Evolutionary conservation across 176 grass and related monocot species (phyloP), one percentile per base, ranked within the genome.

Genomic region (Zoysia japonica): DNA sequence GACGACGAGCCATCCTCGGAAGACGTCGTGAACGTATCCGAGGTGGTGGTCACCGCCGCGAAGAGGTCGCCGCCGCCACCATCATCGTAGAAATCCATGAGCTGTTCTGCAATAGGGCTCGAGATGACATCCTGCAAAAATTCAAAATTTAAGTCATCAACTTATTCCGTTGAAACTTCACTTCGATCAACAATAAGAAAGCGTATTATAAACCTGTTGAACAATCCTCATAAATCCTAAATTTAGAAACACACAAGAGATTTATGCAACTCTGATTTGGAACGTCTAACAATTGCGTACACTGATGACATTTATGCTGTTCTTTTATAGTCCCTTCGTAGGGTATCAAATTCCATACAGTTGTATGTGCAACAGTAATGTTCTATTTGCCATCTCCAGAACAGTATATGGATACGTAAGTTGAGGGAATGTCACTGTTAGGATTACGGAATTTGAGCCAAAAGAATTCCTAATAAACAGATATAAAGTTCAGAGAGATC

Each of bases 31-130:
- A 72, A 85, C 51, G 85, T 67, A 41, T 80, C 72, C 39, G 50
- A 53, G 19, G 56, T 37, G 9, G 57, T 73, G 56, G 68, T 69
- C 37, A 87, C 83, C 28, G 84, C 71, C 14, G 88, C 44, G 78
- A 91, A 97, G 65, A 97, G 90, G 57, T 90, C 80, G 15, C 72
- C 83, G 7, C 74, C 78, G 37, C 66, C 5, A 74, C 83, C 88
- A 14, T 97, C 86, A 62, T 90, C 88, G 77, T 83, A 93, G 77
- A 97, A 93, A 47, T 93, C 90, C 1, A 93, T 42, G 73, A 97
- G 81, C 67, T 90, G 88, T 11, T 75, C 88, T 3, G 83, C 90
- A 14, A 93, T 89, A 59, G 90, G 90, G 74, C 93, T 97, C 47
- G 90, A 97, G 83, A 97, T 97, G 70, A 49, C 93, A 47, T 97